Evolutionary conservation across 495 filamentous ascomycete genomes (phyloP).

Genomic region (Entonaema liquescens): DNA sequence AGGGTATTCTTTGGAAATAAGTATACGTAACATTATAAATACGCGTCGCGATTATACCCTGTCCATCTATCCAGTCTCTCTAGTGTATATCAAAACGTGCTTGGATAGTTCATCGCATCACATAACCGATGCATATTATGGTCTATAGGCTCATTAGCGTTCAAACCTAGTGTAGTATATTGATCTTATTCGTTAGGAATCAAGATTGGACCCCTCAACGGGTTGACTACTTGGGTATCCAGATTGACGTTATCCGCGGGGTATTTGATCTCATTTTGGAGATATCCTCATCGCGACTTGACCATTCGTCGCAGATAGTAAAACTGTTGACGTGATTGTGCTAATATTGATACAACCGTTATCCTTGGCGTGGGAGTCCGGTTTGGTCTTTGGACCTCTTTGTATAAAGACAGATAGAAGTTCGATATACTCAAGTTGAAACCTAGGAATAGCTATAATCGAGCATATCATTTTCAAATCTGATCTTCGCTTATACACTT

Average conservation of each 20-base stretch:
- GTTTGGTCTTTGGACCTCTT: not conserved
- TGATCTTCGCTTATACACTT: not conserved
- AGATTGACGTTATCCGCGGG: slow-evolving; percentile 39
- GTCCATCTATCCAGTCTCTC: not conserved
- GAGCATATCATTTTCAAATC: not conserved
- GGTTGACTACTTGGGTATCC: not conserved
- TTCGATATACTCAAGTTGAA: not conserved
- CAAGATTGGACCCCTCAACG: slow-evolving; percentile 9
- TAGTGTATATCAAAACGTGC: not conserved
- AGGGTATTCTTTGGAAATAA: not conserved
- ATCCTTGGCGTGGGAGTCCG: slow-evolving; percentile 12
- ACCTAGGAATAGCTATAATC: not conserved
- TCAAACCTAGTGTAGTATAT: not conserved
- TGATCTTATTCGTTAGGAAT: slow-evolving; percentile 14
- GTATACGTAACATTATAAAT: not conserved
- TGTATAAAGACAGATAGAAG: slow-evolving; percentile 20
- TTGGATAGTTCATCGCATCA: not conserved
- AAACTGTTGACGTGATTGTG: slow-evolving; percentile 33
- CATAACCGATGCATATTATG: not conserved
- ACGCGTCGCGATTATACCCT: not conserved
- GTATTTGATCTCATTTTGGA: slow-evolving; percentile 42
- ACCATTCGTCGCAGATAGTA: slow-evolving; percentile 33
- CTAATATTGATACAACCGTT: slow-evolving; percentile 18
- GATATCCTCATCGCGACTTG: slow-evolving; percentile 15
- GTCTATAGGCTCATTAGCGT: slow-evolving; percentile 6